These are phyloP conservation scores for Talaromyces borbonicus DNA, from an alignment of 495 filamentous ascomycete genomes.

Conservation along the genomic window DNA sequence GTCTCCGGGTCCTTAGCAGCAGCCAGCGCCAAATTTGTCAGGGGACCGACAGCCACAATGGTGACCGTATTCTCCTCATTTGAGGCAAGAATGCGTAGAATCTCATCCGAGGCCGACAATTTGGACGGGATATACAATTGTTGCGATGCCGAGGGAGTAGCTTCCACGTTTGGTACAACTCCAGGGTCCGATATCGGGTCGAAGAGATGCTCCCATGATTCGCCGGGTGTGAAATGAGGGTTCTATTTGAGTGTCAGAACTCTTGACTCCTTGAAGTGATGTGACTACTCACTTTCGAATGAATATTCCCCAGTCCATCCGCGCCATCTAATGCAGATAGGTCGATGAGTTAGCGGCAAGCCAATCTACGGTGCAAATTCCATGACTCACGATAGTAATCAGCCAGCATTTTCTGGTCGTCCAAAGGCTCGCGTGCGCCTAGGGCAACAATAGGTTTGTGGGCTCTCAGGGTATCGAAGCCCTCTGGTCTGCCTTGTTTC, in stretches of 20 bases:
- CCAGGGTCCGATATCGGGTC: conserved; percentile 33
- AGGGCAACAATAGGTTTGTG: conserved; percentile 76
- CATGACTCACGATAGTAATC: conserved; percentile 77
- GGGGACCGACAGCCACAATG: conserved; percentile 78
- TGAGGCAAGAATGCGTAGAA: conserved; percentile 67
- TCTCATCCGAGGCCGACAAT: conserved; percentile 65
- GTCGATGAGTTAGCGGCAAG: conserved; percentile 10
- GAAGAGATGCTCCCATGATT: conserved; percentile 83
- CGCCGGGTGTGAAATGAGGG: conserved; percentile 71
- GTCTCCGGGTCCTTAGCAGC: conserved; percentile 75
- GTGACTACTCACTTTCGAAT: conserved; percentile 53
- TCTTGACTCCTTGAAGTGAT: conserved; percentile 3
- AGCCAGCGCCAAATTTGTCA: conserved; percentile 85
- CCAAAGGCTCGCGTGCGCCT: conserved; percentile 75
- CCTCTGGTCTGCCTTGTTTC: conserved; percentile 48
- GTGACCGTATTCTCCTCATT: conserved; percentile 77
- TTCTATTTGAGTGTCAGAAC: conserved; percentile 44
- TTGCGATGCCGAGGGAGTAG: conserved; percentile 21
- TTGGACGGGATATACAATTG: conserved; percentile 63
- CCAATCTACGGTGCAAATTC: no score
- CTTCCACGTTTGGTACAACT: conserved; percentile 24
- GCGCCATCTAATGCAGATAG: conserved; percentile 71
- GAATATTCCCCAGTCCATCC: conserved; percentile 88
- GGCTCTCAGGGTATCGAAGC: conserved; percentile 57
- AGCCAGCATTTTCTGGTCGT: conserved; percentile 70